Conservation (phyloP, 129 eudicot genomes). For the Tagetes patula region DNA sequence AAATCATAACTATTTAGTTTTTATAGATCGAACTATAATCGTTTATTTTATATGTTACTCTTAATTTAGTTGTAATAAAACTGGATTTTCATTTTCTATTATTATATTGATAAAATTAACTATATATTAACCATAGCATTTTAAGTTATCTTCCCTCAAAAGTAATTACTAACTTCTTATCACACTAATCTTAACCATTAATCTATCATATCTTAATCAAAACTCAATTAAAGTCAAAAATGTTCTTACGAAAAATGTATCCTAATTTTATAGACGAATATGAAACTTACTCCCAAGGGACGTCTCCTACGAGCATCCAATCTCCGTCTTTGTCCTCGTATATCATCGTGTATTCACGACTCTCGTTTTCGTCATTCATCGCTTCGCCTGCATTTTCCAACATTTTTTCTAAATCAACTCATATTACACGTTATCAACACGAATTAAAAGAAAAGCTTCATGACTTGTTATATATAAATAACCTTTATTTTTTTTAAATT, state of each 20-base stretch:
- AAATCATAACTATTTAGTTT: no score
- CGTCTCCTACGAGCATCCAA: conserved; percentile 87
- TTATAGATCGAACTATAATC: no score
- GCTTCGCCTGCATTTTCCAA: conserved; percentile 31
- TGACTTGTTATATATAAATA: not conserved
- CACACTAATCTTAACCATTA: no score
- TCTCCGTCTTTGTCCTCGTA: conserved; percentile 93
- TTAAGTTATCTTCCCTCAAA: no score
- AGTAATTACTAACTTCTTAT: no score
- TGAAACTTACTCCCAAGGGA: conserved; percentile 69
- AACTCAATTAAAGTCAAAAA: no score
- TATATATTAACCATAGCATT: no score
- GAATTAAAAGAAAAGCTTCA: not conserved
- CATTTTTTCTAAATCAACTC: not conserved
- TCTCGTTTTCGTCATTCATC: conserved; percentile 46
- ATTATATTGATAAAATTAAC: conserved; percentile 5
- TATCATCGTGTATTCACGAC: conserved; percentile 60
- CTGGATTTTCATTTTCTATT: no score
- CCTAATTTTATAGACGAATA: not conserved
- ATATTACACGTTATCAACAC: not conserved
- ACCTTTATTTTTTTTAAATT: not conserved
- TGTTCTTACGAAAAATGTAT: no score
- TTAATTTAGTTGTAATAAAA: no score
- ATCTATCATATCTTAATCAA: no score
- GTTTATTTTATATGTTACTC: no score